These are phyloP conservation scores for Paraconiothyrium brasiliense DNA, from an alignment of 2,329 filamentous ascomycete genomes.

Conservation along the genomic window DNA sequence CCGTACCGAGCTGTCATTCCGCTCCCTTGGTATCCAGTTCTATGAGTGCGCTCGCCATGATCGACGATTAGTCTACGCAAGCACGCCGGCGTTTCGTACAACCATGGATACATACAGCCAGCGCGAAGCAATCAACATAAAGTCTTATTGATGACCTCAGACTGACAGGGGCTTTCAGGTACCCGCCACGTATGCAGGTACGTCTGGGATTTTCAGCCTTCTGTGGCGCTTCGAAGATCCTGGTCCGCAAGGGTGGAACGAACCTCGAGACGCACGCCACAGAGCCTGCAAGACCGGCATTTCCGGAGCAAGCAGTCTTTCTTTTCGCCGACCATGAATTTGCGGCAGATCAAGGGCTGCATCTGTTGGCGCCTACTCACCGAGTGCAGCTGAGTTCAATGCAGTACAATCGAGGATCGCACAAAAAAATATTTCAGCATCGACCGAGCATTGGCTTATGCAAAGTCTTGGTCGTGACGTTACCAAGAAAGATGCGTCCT, in stretches of 20 bases:
- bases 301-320: conserved; percentile 25
- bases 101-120: neutral
- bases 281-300: conserved; percentile 31
- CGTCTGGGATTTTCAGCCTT: conserved; percentile 30
- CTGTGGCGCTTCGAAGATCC: conserved; percentile 37
- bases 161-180: conserved; percentile 23
- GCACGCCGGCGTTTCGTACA: conserved; percentile 11
- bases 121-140: conserved; percentile 6
- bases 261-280: conserved; percentile 36
- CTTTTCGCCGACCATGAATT: conserved; percentile 2
- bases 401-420: neutral
- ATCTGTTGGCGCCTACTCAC: neutral
- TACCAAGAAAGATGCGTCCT: neutral
- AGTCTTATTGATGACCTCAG: conserved; percentile 10
- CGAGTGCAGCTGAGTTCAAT: conserved; percentile 5
- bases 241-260: conserved; percentile 26
- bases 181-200: conserved; percentile 40
- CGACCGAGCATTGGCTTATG: neutral
- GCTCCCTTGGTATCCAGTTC: conserved; percentile 1
- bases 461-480: neutral
- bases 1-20: conserved; percentile 14
- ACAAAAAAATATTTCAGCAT: neutral
- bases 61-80: conserved; percentile 7
- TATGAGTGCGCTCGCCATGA: conserved; percentile 5
- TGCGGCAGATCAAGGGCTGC: conserved; percentile 5